Base-by-base conservation (phyloP, 2,329 filamentous ascomycete species). In the Trichoderma semiorbis region DNA sequence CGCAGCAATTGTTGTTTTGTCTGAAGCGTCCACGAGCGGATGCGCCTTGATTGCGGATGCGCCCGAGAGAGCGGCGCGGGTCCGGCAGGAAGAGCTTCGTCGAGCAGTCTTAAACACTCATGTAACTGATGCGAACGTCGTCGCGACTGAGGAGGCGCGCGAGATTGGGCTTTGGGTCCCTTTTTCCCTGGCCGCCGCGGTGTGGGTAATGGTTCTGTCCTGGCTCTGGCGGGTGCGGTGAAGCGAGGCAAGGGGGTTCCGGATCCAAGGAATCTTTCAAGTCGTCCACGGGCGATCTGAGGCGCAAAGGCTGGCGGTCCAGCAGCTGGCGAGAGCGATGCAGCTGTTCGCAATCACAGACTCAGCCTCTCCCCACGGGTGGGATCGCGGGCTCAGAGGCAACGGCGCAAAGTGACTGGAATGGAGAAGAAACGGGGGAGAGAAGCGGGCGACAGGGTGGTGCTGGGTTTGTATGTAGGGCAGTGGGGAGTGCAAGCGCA, bases 391-490 rank as follows among this genome's bases (percentile, higher is more conserved):
- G 67, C 71, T 64, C 66, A 65, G 66, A 72, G 62, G 69, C 60
- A 62, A 64, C 60, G 67, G 71, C 67, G 71, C 70, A 72, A 70
- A 72, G 60, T 34, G 67, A 70, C 60, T 68, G 65, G 66, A 65
- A 70, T 72, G 71, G 71, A 70, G 71, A 65, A 72, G 71, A 65
- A 72, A 65, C 66, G 71, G 71, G 71, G 71, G 67, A 36, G 70
- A 64, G 60, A 60, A 43, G 60, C 58, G 70, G 58, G 67, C 58
- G 71, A 47, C 65, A 50, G 57, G 70, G 63, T 34, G 32, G 32
- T 34, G 32, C 32, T 34, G 62, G 67, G 70, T 70, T 70, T 72
- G 73, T 76, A 75, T 74, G 75, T 71, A 74, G 58, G 74, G 62
- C 70, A 63, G 72, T 74, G 73, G 73, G 68, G 71, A 47, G 68